Conservation (phyloP, 352 stramenopile species). For the Pythium brassicae region DNA sequence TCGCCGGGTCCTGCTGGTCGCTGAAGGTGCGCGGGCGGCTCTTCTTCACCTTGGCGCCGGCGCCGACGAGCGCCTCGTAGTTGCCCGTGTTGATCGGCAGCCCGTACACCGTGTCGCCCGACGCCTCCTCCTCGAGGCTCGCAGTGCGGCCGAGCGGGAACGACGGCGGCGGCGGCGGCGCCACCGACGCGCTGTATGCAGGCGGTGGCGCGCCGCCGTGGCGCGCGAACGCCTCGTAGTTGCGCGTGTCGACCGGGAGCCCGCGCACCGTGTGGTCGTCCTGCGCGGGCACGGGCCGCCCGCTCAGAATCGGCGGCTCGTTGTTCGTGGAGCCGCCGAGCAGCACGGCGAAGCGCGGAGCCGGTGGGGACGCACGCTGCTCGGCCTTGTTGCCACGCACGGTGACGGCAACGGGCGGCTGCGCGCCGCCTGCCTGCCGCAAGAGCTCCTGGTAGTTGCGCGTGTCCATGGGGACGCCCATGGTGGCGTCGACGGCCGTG, state of each 20-base stretch:
- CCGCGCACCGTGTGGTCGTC: constrained; percentile 15
- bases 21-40: constrained; percentile 51
- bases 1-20: constrained; percentile 34
- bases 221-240: constrained; percentile 18
- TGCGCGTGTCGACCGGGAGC: constrained; percentile 28
- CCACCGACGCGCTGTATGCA: constrained; percentile 7
- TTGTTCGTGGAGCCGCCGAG: background rate
- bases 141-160: constrained; percentile 1
- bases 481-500: constrained; percentile 1
- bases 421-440: constrained; percentile 13
- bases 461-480: constrained; percentile 58
- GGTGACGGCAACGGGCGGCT: constrained; percentile 12
- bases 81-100: constrained; percentile 45
- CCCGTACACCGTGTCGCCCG: constrained; percentile 36
- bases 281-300: background rate
- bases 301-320: constrained; percentile 1
- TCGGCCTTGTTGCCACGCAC: constrained; percentile 7
- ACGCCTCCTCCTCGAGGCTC: constrained; percentile 19
- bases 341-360: constrained; percentile 8
- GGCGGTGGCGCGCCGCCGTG: background rate
- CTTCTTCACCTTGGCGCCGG: constrained; percentile 13
- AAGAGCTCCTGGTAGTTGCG: constrained; percentile 61
- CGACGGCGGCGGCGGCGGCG: constrained; percentile 1
- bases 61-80: constrained; percentile 41
- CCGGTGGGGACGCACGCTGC: background rate